Evolutionary conservation across 306 rosid species (phyloP).

Genomic region (Acmispon strigosus): DNA sequence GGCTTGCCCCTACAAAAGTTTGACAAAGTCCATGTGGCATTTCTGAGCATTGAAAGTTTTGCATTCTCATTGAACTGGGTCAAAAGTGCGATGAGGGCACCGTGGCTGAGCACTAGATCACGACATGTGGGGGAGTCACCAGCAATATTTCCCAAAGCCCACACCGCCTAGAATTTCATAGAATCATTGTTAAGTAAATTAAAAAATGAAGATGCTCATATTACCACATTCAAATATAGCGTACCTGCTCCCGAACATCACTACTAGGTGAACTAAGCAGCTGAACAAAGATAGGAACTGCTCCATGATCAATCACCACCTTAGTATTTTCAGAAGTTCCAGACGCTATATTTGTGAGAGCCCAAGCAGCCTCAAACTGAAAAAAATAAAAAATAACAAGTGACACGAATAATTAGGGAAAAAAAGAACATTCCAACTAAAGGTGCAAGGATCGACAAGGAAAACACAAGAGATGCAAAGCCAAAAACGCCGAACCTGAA

Average conservation of each 20-base stretch:
- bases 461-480: neutral
- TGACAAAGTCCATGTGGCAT: constrained; percentile 82
- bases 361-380: constrained; percentile 90
- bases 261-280: constrained; percentile 72
- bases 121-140: constrained; percentile 85
- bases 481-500: constrained; percentile 44
- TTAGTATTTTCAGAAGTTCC: constrained; percentile 84
- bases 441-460: neutral
- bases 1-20: constrained; percentile 92
- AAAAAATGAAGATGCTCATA: neutral
- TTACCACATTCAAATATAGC: neutral
- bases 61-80: constrained; percentile 73
- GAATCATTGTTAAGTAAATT: neutral
- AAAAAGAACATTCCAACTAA: neutral
- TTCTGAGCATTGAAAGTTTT: constrained; percentile 73
- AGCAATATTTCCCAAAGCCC: constrained; percentile 93
- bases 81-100: constrained; percentile 58
- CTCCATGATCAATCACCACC: constrained; percentile 81
- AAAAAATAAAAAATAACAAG: neutral
- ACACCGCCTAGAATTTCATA: constrained; percentile 51
- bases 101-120: constrained; percentile 67
- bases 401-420: neutral
- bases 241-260: constrained; percentile 86
- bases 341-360: constrained; percentile 80
- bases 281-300: constrained; percentile 69